Evolutionary conservation across 495 filamentous ascomycete genomes (phyloP), one percentile per base, ranked within the genome.

Genomic region (Letharia lupina): DNA sequence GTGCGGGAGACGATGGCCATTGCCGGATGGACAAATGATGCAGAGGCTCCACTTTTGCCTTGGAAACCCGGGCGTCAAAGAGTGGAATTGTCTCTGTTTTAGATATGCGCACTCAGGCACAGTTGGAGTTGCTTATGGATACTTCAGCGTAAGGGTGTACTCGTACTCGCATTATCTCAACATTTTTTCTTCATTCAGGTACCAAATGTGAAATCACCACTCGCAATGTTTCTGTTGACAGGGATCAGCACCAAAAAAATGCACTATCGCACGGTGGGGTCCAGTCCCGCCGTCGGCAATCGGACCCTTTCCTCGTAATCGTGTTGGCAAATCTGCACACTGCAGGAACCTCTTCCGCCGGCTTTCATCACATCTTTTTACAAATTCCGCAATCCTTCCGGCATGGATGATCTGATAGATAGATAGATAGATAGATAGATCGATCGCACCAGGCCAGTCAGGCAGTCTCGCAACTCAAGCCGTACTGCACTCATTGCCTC

Each of bases 1-100:
- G 64, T 56, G 18, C 50, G 59, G 18, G 66, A 63, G 63, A 66
- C n/a, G 12, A 73, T 37, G 37, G 70, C 68, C 69, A 73, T 71
- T 39, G 66, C 44, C 35, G 54, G 39, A 37, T 35, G 42, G 35
- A 42, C 20, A 44, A 18, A 42, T 12, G 35, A 37, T 13, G 23
- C 23, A 45, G 15, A 28, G 12, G 48, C 18, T 28, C n/a, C 28
- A 6, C 35, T 58, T 37, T 33, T 16, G 1, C 33, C 54, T 37
- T 16, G 33, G 12, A 12, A 20, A 3, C 2, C 5, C 15, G 13
- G 8, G 28, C 6, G 12, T 33, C 1, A 6, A 8, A 57, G 16
- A 6, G 33, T 8, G 15, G 44, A 47, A 20, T 20, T 47, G 28
- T 37, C 7, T 37, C 2, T 18, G 7, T 35, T 7, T 2, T 33